phyloP scores from a whole-genome alignment of 2,329 filamentous ascomycete genomes.

The Diplodia sapinea region DNA sequence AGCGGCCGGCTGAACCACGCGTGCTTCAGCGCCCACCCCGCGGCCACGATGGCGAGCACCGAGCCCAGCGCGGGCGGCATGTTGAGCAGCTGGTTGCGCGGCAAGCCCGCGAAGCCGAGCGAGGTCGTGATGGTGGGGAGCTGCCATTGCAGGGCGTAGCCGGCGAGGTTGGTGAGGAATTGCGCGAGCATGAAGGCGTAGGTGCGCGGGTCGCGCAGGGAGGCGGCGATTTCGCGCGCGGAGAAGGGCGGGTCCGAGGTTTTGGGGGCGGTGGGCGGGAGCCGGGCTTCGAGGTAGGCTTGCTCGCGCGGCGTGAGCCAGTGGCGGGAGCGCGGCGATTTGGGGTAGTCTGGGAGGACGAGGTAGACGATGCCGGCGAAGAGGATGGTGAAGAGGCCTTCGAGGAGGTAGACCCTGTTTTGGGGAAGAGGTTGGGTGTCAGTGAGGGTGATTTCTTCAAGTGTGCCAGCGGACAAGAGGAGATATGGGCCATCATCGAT shows the following conservation, averaged over 20 bases:
- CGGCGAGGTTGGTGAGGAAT: conserved; percentile 50
- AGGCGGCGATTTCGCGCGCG: conserved; percentile 45
- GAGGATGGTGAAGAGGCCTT: conserved; percentile 52
- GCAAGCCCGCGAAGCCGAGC: conserved; percentile 51
- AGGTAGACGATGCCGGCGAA: conserved; percentile 49
- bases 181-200: conserved; percentile 49
- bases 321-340: conserved; percentile 44
- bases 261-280: conserved; percentile 49
- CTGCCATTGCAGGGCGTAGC: conserved; percentile 52
- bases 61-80: conserved; percentile 54
- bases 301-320: conserved; percentile 51
- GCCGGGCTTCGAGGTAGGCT: conserved; percentile 49
- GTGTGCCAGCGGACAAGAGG: not conserved
- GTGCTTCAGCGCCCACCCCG: conserved; percentile 49
- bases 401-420: conserved; percentile 52
- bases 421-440: not conserved
- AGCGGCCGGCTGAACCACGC: conserved; percentile 51
- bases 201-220: conserved; percentile 45
- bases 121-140: conserved; percentile 52
- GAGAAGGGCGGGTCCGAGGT: conserved; percentile 48
- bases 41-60: conserved; percentile 49
- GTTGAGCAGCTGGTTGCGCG: conserved; percentile 54
- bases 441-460: not conserved
- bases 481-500: too few relatives aligned
- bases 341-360: conserved; percentile 54